Percentiles rank a stretch among this genome's conserved stretches.
Evolutionary conservation across 352 stramenopile species (phyloP).

Genomic region (Globisporangium rhizosaccharum): DNA sequence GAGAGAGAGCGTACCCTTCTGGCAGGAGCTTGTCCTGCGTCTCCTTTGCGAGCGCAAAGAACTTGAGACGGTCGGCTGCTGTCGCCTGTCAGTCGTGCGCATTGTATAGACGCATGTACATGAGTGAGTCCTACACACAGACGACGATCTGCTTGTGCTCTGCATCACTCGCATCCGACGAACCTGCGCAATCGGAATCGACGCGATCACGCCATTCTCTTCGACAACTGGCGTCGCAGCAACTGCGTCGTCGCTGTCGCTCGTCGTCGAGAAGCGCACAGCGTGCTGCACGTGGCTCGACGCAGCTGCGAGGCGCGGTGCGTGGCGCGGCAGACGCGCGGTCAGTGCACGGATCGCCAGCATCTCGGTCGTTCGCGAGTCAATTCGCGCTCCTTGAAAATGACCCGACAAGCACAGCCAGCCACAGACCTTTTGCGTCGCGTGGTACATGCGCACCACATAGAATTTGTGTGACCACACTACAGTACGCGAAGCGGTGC

Average conservation of each 20-base stretch:
- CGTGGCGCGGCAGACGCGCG: conserved; percentile 20
- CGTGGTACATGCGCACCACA: not conserved
- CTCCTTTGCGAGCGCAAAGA: conserved; percentile 75
- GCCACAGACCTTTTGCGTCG: conserved; percentile 5
- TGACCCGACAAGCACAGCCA: conserved; percentile 10
- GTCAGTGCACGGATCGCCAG: conserved; percentile 57
- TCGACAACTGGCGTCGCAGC: conserved; percentile 16
- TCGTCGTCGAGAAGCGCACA: conserved; percentile 28
- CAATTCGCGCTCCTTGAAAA: conserved; percentile 6
- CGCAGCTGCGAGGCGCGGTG: conserved; percentile 21
- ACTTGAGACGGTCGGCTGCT: conserved; percentile 61
- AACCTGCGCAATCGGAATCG: conserved; percentile 55
- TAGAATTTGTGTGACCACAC: too few relatives aligned
- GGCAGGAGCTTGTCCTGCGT: conserved; percentile 70
- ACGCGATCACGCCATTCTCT: conserved; percentile 45
- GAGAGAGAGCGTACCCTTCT: conserved; percentile 32
- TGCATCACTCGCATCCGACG: not conserved
- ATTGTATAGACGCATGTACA: not conserved
- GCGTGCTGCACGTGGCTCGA: conserved; percentile 11
- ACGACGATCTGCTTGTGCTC: not conserved
- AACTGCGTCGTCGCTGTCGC: conserved; percentile 17
- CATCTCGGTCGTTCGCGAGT: conserved; percentile 21
- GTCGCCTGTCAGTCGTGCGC: conserved; percentile 32
- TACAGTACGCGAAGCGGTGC: too few relatives aligned
- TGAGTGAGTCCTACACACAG: not conserved